Conservation (phyloP, 2,329 filamentous ascomycete genomes). For the Neonectria ditissima region DNA sequence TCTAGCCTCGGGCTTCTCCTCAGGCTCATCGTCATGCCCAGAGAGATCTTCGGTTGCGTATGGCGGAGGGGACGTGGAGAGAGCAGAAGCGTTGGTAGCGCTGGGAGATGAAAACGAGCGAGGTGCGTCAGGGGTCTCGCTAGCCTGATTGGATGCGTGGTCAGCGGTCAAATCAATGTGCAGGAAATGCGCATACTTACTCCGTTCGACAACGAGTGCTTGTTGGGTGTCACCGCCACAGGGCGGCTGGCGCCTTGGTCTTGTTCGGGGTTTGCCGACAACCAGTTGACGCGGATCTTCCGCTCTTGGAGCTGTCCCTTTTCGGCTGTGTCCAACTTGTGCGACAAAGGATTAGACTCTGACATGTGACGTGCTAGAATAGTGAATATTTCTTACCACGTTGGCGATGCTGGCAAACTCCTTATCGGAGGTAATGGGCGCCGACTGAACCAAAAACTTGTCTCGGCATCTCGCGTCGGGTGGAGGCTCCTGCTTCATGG, state of each 20-base stretch:
- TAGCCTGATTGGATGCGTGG: conserved; percentile 41
- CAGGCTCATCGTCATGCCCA: conserved; percentile 45
- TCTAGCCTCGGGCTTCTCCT: conserved; percentile 45
- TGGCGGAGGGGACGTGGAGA: conserved; percentile 49
- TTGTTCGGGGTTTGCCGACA: conserved; percentile 69
- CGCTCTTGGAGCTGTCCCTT: conserved; percentile 88
- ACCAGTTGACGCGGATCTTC: conserved; percentile 94
- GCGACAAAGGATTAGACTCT: conserved; percentile 20
- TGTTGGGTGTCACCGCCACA: conserved; percentile 55
- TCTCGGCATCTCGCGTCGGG: conserved; percentile 91
- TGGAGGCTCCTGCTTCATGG: conserved; percentile 95
- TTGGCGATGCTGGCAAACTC: conserved; percentile 84
- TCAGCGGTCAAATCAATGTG: conserved; percentile 24
- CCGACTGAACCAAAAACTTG: conserved; percentile 97
- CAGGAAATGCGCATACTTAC: conserved; percentile 48
- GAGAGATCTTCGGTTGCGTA: conserved; percentile 51
- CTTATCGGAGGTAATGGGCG: conserved; percentile 84
- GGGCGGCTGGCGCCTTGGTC: conserved; percentile 42
- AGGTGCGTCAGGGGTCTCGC: conserved; percentile 59
- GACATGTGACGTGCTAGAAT: not conserved
- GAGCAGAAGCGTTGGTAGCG: conserved; percentile 48
- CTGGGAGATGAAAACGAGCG: conserved; percentile 60
- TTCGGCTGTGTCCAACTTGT: conserved; percentile 81
- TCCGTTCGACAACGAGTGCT: conserved; percentile 53
- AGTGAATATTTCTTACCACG: conserved; percentile 71